phyloP scores from a whole-genome alignment of 2,329 filamentous ascomycete genomes.

The Thielaviopsis cerberus region DNA sequence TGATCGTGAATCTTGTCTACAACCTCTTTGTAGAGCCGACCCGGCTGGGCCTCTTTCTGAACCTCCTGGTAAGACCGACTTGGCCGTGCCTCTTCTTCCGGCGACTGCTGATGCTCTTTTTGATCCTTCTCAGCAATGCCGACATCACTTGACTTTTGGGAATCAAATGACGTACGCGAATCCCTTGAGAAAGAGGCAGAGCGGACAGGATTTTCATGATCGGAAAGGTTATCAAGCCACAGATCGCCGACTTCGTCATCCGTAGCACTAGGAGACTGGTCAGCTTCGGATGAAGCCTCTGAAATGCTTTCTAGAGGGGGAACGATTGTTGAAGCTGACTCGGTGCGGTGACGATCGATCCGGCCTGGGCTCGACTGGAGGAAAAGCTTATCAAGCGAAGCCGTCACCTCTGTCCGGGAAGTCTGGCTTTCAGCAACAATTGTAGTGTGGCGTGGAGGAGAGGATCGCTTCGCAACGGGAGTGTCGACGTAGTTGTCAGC shows the following conservation, averaged over 20 bases:
- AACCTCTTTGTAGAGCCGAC: too few species aligned
- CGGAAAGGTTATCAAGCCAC: slow-evolving; percentile 26
- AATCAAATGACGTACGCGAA: neutral
- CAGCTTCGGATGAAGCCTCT: neutral
- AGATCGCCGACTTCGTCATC: slow-evolving; percentile 24
- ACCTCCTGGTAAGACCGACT: neutral
- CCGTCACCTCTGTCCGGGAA: neutral
- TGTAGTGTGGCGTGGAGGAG: neutral
- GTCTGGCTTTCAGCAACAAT: neutral
- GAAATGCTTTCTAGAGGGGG: neutral
- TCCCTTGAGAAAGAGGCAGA: neutral
- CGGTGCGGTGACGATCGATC: neutral
- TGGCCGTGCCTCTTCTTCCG: neutral
- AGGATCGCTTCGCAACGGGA: slow-evolving; percentile 1
- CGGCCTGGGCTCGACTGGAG: neutral
- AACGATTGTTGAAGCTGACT: slow-evolving; percentile 13
- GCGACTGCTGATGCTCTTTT: neutral
- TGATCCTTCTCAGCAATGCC: neutral
- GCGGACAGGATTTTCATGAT: slow-evolving; percentile 21
- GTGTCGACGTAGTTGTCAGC: neutral
- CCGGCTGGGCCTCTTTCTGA: neutral
- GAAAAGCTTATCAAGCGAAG: neutral
- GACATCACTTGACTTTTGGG: neutral
- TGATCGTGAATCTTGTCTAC: too few species aligned
- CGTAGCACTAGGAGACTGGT: slow-evolving; percentile 10